Evolutionary conservation across 108 stramenopile genomes (phyloP).

Genomic region (Cyclotella cryptica): DNA sequence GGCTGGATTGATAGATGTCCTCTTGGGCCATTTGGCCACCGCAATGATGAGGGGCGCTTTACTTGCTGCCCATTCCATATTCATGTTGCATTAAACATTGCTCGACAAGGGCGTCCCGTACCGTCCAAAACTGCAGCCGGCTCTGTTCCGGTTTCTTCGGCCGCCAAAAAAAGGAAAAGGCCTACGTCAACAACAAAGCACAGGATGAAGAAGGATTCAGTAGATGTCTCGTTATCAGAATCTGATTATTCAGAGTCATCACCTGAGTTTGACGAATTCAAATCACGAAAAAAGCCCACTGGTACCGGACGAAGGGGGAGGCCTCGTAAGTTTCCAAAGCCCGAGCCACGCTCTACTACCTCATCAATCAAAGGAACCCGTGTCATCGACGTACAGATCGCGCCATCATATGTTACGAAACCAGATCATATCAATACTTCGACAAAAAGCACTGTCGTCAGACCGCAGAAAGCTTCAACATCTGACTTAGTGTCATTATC

Average conservation of each 20-base stretch:
- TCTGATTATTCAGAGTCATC: constrained; percentile 3
- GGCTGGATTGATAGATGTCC: constrained; percentile 47
- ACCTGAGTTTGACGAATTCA: neutral
- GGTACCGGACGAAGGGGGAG: neutral
- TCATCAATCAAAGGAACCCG: constrained; percentile 3
- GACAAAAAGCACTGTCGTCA: no score
- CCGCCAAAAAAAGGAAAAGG: constrained; percentile 4
- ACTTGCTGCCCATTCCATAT: constrained; percentile 56
- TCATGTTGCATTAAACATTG: constrained; percentile 19
- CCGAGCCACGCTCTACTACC: neutral
- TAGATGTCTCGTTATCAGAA: constrained; percentile 13
- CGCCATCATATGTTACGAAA: neutral
- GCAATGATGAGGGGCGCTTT: constrained; percentile 37
- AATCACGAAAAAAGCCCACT: neutral
- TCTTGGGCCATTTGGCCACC: constrained; percentile 36
- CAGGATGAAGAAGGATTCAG: neutral
- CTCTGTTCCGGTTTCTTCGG: neutral
- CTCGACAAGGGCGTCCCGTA: neutral
- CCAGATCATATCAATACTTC: neutral
- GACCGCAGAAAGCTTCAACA: no score
- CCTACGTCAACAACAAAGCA: neutral
- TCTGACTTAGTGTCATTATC: no score
- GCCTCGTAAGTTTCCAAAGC: constrained; percentile 14
- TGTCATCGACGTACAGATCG: neutral
- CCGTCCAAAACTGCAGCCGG: constrained; percentile 1